phyloP scores from a whole-genome alignment of 2,329 filamentous ascomycete species.

The Aspergillus sp. region DNA sequence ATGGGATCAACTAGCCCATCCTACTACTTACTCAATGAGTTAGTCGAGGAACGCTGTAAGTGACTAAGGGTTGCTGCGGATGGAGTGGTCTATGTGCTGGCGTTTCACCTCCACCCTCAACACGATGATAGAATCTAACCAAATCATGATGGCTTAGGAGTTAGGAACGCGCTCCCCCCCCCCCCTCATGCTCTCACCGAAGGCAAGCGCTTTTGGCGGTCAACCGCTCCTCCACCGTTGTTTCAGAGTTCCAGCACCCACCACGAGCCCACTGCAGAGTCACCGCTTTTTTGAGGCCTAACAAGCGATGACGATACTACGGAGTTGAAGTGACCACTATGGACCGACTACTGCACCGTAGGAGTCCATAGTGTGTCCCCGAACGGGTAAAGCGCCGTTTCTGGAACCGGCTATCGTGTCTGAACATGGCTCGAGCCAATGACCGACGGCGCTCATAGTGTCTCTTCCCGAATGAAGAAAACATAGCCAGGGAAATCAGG shows the following conservation, averaged over 20 bases:
- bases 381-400: not conserved
- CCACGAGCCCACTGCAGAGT: constrained; percentile 7
- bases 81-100: constrained; percentile 3
- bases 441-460: not conserved
- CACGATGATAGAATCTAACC: not conserved
- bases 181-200: not conserved
- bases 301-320: not conserved
- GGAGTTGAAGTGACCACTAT: constrained; percentile 3
- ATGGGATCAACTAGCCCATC: not conserved
- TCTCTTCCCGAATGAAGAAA: not conserved
- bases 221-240: constrained; percentile 9
- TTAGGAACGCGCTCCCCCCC: not conserved
- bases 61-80: not conserved
- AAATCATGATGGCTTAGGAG: not conserved
- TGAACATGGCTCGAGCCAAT: not conserved
- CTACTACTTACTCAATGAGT: not conserved
- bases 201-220: constrained; percentile 6
- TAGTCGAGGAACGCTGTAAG: not conserved
- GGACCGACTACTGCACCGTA: constrained; percentile 4
- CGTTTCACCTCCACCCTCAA: constrained; percentile 6
- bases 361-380: constrained; percentile 2
- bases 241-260: constrained; percentile 10
- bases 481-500: not conserved
- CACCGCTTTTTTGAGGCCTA: constrained; percentile 10
- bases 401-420: constrained; percentile 1